Conservation (phyloP, 495 filamentous ascomycete genomes). For the Penicillium verhagenii region DNA sequence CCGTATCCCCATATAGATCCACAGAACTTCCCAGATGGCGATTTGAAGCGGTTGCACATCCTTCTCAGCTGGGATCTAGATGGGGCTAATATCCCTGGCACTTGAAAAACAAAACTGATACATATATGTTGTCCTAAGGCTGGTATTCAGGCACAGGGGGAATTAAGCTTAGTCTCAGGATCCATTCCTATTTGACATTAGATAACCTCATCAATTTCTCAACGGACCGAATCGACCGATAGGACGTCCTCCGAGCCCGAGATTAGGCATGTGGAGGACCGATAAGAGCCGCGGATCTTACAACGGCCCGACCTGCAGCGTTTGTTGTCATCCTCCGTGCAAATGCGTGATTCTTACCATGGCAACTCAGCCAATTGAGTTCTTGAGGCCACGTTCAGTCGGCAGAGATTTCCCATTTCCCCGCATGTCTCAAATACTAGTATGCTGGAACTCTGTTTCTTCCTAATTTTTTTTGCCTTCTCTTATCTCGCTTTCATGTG, state of each 20-base stretch:
- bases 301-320: background rate
- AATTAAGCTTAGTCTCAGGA: background rate
- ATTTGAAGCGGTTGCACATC: background rate
- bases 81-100: no score
- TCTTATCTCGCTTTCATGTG: background rate
- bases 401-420: background rate
- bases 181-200: conserved; percentile 4
- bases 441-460: background rate
- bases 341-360: conserved; percentile 1
- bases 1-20: background rate
- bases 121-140: no score
- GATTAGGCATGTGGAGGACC: background rate
- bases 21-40: background rate
- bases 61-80: background rate
- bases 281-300: conserved; percentile 1
- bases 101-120: no score
- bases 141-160: background rate
- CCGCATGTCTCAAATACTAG: background rate
- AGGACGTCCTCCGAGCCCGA: conserved; percentile 3
- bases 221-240: conserved; percentile 1
- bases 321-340: background rate
- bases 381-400: background rate
- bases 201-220: conserved; percentile 1
- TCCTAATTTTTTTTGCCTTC: background rate
- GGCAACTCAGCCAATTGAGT: background rate